These are phyloP conservation scores for Anacardium occidentale DNA, from an alignment of 345 rosid species.

Conservation along the genomic window DNA sequence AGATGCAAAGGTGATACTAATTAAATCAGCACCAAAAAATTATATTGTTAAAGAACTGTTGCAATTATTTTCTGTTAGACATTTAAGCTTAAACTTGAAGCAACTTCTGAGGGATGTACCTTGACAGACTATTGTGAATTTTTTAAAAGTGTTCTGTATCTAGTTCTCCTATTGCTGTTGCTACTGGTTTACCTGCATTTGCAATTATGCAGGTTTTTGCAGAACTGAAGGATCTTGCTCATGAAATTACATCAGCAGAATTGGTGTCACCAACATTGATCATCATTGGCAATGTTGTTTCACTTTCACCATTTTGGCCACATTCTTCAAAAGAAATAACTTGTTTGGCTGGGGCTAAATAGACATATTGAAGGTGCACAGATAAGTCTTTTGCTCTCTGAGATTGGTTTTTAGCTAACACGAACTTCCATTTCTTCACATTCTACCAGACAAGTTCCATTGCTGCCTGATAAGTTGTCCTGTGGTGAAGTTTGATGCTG, in stretches of 20 bases:
- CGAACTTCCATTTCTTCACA: not conserved
- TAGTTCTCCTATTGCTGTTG: slow-evolving; percentile 2
- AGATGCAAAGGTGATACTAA: not conserved
- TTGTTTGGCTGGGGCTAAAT: slow-evolving; percentile 38
- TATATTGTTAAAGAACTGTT: not conserved
- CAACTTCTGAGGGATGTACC: not conserved
- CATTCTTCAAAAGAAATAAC: slow-evolving; percentile 39
- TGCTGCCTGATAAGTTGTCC: not conserved
- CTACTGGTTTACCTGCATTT: not conserved
- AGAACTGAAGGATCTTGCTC: slow-evolving; percentile 70
- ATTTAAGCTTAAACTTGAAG: not conserved
- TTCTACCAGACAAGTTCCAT: not conserved
- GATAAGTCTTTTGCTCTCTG: not conserved
- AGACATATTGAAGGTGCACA: slow-evolving; percentile 9
- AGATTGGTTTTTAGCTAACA: not conserved
- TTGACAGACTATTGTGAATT: not conserved
- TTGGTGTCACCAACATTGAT: slow-evolving; percentile 83
- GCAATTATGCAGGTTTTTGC: slow-evolving; percentile 65
- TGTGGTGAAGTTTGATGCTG: not conserved
- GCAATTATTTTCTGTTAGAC: not conserved
- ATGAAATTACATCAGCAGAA: slow-evolving; percentile 50
- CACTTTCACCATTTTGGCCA: slow-evolving; percentile 86
- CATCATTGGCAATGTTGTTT: slow-evolving; percentile 81
- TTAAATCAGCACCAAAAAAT: not conserved
- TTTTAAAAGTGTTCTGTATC: not conserved